A percentile compares a stretch with the other conserved stretches of the same genome.
These are phyloP conservation scores for Hypoxylon sp. DNA, from an alignment of 2,329 filamentous ascomycete species.

Conservation along the genomic window DNA sequence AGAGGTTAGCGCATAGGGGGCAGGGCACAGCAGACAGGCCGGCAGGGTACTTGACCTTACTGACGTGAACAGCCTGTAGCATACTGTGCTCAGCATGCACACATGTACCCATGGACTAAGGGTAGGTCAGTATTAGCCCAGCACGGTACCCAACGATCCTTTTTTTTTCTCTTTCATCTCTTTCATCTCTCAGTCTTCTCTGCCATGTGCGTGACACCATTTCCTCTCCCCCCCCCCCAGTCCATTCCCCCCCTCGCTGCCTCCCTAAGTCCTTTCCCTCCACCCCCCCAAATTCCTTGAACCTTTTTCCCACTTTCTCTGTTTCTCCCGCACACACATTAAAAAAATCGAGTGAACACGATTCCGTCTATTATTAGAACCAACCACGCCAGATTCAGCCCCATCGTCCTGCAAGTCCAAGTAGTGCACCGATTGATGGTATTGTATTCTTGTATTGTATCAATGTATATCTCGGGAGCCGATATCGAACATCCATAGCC, in stretches of 20 bases:
- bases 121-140: too few species aligned
- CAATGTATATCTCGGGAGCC: constrained; percentile 39
- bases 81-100: too few species aligned
- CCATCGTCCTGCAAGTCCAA: constrained; percentile 52
- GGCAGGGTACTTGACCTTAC: too few species aligned
- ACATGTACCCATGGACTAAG: too few species aligned
- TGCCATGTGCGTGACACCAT: constrained; percentile 33
- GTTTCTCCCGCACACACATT: constrained; percentile 40
- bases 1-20: too few species aligned
- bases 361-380: constrained; percentile 62
- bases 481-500: constrained; percentile 31
- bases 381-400: constrained; percentile 60
- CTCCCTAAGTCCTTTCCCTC: constrained; percentile 21
- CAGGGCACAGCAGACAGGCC: too few species aligned
- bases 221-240: constrained; percentile 11
- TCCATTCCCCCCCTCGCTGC: constrained; percentile 9
- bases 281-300: constrained; percentile 30
- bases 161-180: too few species aligned
- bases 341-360: constrained; percentile 50
- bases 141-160: too few species aligned
- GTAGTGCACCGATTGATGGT: constrained; percentile 43
- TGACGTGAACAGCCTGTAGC: too few species aligned
- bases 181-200: too few species aligned
- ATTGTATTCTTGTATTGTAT: constrained; percentile 40
- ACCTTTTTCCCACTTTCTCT: constrained; percentile 37